Base-by-base conservation (phyloP, 73 alveolate genomes). In the Paramecium tetraurelia region DNA sequence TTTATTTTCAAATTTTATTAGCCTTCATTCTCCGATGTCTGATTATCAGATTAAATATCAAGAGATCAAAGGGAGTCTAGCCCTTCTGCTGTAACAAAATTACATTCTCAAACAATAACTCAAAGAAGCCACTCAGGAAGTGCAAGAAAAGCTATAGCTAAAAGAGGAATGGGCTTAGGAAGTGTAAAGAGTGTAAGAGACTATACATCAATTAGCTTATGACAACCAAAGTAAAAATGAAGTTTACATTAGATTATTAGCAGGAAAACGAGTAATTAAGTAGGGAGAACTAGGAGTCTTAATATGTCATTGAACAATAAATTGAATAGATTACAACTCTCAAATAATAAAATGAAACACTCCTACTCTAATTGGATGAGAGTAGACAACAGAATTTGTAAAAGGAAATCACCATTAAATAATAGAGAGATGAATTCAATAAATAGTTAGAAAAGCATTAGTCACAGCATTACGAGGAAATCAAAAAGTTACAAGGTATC, bases 51-150 rank as follows among this genome's bases (percentile, higher is more conserved):
- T 57, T 4, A 68, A 58, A 57, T 85, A 59, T 40, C 18, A 85
- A 12, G 87, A 85, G 7, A 85, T 68, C 24, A 85, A 85, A 57
- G 85, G 86, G 22, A 22, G 70, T 21, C 41, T 85, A 24, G 29
- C 68, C 11, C 16, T 59, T 20, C 71, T 85, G 7, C 7, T 85
- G 88, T 48, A 85, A 85, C 14, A 85, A 58, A 59, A 85, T 38
- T n/a, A 85, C 31, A 7, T 57, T 2, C 69, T 85, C 8, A 85
- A 85, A 40, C 11, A 85, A 40, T 57, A 85, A 89, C 59, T 85
- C 8, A 57, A 85, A 58, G 86, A 85, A 57, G 93, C 93, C 7
- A 20, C 22, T 44, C 35, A 44, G 5, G 48, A 41, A 48, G n/a
- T 80, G 5, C 14, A 18, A 12, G 77, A 80, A 80, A 41, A 44